These are phyloP conservation scores for Asterochloris erici DNA, from an alignment of 139 green algal genomes.

Conservation along the genomic window DNA sequence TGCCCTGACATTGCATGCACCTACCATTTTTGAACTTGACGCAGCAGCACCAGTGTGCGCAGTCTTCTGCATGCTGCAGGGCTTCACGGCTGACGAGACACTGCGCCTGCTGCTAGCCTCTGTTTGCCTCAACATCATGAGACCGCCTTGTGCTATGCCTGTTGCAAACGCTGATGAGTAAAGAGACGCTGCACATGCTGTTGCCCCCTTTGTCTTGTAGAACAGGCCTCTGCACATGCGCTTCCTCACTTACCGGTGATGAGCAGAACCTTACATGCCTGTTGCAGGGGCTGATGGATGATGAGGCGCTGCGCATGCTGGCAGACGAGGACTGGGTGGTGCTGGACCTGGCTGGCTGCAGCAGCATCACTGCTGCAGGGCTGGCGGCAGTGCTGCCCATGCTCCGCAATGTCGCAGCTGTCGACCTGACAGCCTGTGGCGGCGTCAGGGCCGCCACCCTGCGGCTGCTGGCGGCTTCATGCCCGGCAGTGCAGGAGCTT, in stretches of 20 bases:
- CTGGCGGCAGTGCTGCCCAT: background rate
- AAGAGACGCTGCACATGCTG: background rate
- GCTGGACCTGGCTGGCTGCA: constrained; percentile 12
- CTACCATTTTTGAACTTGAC: too few species aligned
- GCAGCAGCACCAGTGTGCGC: too few species aligned
- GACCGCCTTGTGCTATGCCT: too few species aligned
- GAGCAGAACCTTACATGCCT: background rate
- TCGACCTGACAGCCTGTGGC: background rate
- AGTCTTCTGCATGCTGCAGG: too few species aligned
- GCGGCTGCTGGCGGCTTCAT: background rate
- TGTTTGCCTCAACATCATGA: too few species aligned
- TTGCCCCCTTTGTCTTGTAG: background rate
- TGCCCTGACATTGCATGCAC: too few species aligned
- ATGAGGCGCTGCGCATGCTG: background rate
- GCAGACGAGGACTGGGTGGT: background rate
- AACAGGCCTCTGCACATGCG: background rate
- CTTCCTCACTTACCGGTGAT: background rate
- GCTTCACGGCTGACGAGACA: too few species aligned
- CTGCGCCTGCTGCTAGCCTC: too few species aligned
- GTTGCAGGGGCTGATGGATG: background rate
- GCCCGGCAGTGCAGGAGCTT: background rate
- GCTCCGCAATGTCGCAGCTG: constrained; percentile 7
- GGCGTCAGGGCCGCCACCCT: background rate
- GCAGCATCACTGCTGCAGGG: background rate
- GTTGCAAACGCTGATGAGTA: too few species aligned